Base-by-base conservation (phyloP, 441 rosid genomes). In the Flueggea neowawraea region DNA sequence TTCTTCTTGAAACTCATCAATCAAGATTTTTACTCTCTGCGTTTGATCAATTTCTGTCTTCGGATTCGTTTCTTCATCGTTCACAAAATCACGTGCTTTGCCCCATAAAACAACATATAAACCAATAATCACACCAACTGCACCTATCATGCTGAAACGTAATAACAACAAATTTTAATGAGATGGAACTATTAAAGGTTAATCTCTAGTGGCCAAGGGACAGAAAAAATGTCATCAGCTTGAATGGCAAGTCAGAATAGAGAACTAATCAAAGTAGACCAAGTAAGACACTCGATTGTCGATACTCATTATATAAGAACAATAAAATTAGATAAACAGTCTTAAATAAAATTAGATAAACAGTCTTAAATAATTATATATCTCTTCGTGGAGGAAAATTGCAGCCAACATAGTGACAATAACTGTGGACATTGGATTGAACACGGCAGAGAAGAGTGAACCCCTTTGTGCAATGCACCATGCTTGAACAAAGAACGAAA, bases 21-120 rank as follows among this genome's bases (percentile, higher is more conserved):
- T 32, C 10, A 62, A 32, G 28, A 60, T 54, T 15, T 69, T 62
- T 4, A 33, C 33, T 1, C 7, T 17, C 49, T 44, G 68, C 16
- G 51, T 58, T n/a, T 71, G 47, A 52, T 72, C 77, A 31, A 68
- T 28, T 39, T 63, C 66, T 43, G 60, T 6, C 69, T 79, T 71
- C 8, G 71, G 57, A 49, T 71, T 66, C 17, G 41, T 47, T 3
- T 60, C 62, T 44, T 70, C 65, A 10, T 50, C 66, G 41, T 33
- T 68, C 52, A 12, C 61, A 3, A 51, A 28, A 51, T 85, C 95
- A 52, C 75, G 56, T 28, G 90, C 84, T 69, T 87, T 89, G 28
- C 95, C 93, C 95, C 97, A 89, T 12, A 91, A 78, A 67, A 91
- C 89, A 9, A 65, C 45, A 61, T 89, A 91, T 33, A 89, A 70